Base-by-base conservation (phyloP, 2,329 filamentous ascomycete genomes). In the Raffaelea deltoideospora region DNA sequence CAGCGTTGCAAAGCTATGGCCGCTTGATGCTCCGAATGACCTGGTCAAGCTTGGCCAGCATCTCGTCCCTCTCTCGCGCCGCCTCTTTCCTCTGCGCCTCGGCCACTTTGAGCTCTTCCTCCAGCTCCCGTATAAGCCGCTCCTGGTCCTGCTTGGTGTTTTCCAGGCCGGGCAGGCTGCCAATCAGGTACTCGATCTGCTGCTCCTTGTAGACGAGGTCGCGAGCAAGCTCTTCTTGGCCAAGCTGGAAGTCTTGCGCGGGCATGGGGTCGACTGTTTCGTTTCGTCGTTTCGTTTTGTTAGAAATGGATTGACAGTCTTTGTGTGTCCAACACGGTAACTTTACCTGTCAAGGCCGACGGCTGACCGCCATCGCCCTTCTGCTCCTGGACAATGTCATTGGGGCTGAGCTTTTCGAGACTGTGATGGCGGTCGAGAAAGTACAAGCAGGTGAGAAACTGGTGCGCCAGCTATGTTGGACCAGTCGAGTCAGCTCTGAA, bases 201-300 rank as follows among this genome's bases (percentile, higher is more conserved):
- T 87, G 81, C 48, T 86, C 79, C 50, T 87, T 85, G 40, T 81
- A 55, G 40, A 88, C 76, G 20, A 90, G 63, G 52, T 88, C 83
- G 43, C 72, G 70, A 27, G 81, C 79, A 37, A 90, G 64, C 54
- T 88, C 82, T 41, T 74, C 64, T 51, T 85, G 69, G 33, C 77
- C 72, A 3, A 70, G 68, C 38, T 69, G 65, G 56, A 84, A 83
- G 35, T 73, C 70, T 30, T 79, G 73, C 10, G 68, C 57, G 1
- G 72, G 63, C 20, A 79, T 63, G 3, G 77, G 67, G 18, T 76
- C 69, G 17, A 79, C 74, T 73, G 43, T 17, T n/a, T n/a, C n/a
- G n/a, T n/a, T n/a, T n/a, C n/a, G n/a, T n/a, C n/a, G n/a, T n/a
- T n/a, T n/a, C n/a, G n/a, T n/a, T n/a, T n/a, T n/a, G n/a, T n/a